Conservation (phyloP, 2,329 filamentous ascomycete genomes). For the Ceratocystis ficicola region DNA sequence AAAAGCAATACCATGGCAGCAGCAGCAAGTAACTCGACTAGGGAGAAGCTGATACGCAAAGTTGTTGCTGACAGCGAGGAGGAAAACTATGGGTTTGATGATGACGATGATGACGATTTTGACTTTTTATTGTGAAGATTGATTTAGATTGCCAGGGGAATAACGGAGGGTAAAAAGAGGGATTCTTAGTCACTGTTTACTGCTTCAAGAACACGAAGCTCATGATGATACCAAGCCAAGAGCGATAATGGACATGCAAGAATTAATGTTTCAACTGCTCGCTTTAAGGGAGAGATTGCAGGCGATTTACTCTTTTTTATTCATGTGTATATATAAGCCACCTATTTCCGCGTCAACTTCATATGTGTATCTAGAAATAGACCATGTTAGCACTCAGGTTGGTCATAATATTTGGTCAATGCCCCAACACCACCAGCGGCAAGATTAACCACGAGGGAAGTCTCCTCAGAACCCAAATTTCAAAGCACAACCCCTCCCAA, state of each 20-base stretch:
- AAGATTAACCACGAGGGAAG: slow-evolving; percentile 10
- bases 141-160: not conserved
- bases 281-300: not conserved
- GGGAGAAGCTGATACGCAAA: not conserved
- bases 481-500: slow-evolving; percentile 32
- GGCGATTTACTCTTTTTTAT: not conserved
- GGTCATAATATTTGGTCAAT: not conserved
- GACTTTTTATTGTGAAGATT: slow-evolving; percentile 13
- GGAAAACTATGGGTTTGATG: slow-evolving; percentile 19
- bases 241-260: not conserved
- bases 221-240: not conserved
- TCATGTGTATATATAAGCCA: not conserved
- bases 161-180: not conserved
- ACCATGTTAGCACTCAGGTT: not conserved
- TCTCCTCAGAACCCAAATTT: slow-evolving; percentile 31
- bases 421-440: no score
- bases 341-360: not conserved
- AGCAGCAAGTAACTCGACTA: not conserved
- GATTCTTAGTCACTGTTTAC: not conserved
- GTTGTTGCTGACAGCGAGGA: slow-evolving; percentile 15
- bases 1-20: not conserved
- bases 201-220: not conserved
- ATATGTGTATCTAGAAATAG: not conserved
- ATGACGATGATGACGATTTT: slow-evolving; percentile 15
- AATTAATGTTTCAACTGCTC: no score